Evolutionary conservation across 2,329 filamentous ascomycete genomes (phyloP).

Genomic region (Zymoseptoria pseudotritici): DNA sequence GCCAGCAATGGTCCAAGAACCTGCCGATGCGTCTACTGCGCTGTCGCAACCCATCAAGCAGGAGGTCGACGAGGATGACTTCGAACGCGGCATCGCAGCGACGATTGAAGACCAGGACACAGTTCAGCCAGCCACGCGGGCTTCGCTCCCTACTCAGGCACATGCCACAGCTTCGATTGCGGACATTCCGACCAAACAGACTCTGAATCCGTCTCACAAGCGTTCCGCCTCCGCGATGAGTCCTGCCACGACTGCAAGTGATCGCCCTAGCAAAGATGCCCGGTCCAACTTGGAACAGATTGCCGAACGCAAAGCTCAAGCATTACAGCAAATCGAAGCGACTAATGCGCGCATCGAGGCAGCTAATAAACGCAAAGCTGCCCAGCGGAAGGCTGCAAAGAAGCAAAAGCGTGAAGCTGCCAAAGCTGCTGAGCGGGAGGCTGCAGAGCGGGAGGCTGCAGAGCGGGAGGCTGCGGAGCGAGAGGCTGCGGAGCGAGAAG

Average conservation of each 20-base stretch:
- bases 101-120: background rate
- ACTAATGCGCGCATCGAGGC: background rate
- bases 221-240: background rate
- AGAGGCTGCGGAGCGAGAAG: no score
- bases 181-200: background rate
- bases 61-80: background rate
- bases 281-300: background rate
- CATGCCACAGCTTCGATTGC: background rate
- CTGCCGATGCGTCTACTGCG: background rate
- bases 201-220: background rate
- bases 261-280: background rate
- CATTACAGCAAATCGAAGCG: background rate
- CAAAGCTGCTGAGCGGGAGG: background rate
- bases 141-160: background rate
- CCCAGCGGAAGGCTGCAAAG: background rate
- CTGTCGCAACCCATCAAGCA: background rate
- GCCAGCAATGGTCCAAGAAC: background rate
- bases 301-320: background rate
- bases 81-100: background rate
- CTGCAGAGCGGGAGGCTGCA: background rate
- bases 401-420: background rate
- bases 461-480: background rate
- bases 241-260: background rate
- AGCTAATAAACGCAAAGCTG: background rate
- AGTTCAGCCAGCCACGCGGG: background rate